Evolutionary conservation across 257 asterid genomes (phyloP).

Genomic region (Solanum paucissectum): DNA sequence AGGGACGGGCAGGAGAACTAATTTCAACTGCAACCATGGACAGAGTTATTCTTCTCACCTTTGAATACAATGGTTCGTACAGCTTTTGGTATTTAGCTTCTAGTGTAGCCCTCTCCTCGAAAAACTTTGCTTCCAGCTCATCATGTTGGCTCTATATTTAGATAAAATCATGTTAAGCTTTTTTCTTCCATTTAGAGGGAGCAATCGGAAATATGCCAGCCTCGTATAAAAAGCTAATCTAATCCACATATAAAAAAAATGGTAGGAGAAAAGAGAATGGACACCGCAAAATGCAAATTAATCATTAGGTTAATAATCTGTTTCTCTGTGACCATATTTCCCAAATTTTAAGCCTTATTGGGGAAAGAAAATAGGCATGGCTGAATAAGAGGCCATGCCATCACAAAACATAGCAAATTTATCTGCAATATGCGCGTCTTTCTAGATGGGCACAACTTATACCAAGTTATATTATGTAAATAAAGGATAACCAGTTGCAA

Average conservation of each 20-base stretch:
- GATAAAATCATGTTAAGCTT: not conserved
- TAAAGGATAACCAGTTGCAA: not conserved
- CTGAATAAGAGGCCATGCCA: not conserved
- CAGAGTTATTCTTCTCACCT: conserved; percentile 18
- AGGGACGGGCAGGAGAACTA: not conserved
- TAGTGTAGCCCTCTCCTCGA: conserved; percentile 66
- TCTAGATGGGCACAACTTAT: not conserved
- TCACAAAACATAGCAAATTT: not conserved
- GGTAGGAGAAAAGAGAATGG: not conserved
- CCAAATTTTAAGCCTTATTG: not conserved
- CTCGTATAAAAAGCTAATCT: not conserved
- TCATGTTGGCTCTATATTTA: conserved; percentile 53
- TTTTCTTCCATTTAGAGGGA: not conserved
- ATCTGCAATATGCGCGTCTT: not conserved
- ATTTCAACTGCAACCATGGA: not conserved
- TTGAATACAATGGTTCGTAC: conserved; percentile 54
- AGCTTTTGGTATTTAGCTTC: conserved; percentile 75
- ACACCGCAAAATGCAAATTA: not conserved
- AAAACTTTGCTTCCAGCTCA: conserved; percentile 62
- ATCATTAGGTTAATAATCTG: not conserved
- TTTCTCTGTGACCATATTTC: not conserved
- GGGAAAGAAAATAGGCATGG: not conserved
- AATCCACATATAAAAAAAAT: too few species aligned
- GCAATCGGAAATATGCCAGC: not conserved
- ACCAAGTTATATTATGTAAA: not conserved